Percentiles rank a stretch among this genome's conserved stretches.
Evolutionary conservation across 345 rosid genomes (phyloP).

Genomic region (Corchorus olitorius): DNA sequence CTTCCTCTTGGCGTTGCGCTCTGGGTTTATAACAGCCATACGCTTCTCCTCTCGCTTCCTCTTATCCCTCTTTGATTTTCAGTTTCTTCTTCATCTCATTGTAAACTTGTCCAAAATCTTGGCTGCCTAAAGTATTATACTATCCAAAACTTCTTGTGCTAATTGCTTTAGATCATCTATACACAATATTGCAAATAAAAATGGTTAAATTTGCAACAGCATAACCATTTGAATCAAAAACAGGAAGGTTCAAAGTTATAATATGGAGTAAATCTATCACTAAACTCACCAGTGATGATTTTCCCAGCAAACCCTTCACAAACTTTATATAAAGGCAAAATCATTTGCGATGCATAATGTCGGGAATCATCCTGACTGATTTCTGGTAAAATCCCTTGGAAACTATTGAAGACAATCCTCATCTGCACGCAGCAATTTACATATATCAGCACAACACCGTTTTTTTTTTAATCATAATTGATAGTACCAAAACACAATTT

Average conservation of each 20-base stretch:
- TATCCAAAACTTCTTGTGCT: constrained; percentile 71
- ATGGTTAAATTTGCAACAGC: not conserved
- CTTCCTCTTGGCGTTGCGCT: constrained; percentile 85
- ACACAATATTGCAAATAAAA: constrained; percentile 6
- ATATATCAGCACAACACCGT: constrained; percentile 9
- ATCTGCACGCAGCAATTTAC: constrained; percentile 50
- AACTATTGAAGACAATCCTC: constrained; percentile 63
- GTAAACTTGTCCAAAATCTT: constrained; percentile 57
- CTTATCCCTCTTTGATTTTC: constrained; percentile 68
- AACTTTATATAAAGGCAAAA: constrained; percentile 81
- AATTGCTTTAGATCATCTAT: constrained; percentile 70
- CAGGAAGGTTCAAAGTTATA: not conserved
- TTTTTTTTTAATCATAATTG: no score
- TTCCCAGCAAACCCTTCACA: constrained; percentile 88
- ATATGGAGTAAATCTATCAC: not conserved
- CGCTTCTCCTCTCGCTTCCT: constrained; percentile 75
- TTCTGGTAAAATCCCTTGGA: constrained; percentile 45
- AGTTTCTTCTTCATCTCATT: constrained; percentile 62
- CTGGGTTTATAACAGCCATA: constrained; percentile 88
- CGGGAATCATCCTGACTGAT: constrained; percentile 47
- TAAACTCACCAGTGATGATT: constrained; percentile 59
- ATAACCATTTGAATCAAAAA: not conserved
- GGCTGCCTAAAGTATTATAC: constrained; percentile 53
- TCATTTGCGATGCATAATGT: constrained; percentile 55
- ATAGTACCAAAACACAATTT: not conserved